A percentile compares a stretch with the other conserved stretches of the same genome.
phyloP scores from a whole-genome alignment of 495 filamentous ascomycete genomes.

The Neurospora sublineolata region DNA sequence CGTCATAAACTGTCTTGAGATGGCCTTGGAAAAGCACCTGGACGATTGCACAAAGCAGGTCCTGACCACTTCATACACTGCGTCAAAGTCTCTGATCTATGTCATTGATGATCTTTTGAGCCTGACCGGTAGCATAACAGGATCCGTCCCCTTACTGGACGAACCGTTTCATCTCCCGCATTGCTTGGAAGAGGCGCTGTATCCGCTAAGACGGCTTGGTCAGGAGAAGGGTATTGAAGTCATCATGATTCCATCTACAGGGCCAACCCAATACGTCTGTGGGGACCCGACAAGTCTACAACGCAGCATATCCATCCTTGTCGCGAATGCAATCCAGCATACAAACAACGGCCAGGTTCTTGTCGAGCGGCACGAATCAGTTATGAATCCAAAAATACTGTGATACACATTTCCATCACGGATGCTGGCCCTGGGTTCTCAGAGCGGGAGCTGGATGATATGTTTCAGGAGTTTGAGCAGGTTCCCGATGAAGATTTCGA shows the following conservation, averaged over 20 bases:
- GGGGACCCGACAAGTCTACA: conserved; percentile 62
- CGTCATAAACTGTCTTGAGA: conserved; percentile 82
- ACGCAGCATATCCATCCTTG: conserved; percentile 62
- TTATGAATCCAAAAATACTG: conserved; percentile 26
- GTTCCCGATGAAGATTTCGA: conserved; percentile 50
- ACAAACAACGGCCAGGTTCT: conserved; percentile 50
- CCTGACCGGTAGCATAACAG: conserved; percentile 68
- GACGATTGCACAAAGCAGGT: conserved; percentile 67
- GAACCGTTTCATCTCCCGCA: conserved; percentile 55
- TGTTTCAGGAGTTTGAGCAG: conserved; percentile 74
- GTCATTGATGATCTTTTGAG: conserved; percentile 83
- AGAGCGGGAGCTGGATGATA: conserved; percentile 48
- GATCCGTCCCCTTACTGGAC: conserved; percentile 56
- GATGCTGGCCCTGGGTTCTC: conserved; percentile 67
- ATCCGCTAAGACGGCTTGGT: conserved; percentile 53
- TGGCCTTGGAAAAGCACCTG: conserved; percentile 64
- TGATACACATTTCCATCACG: conserved; percentile 53
- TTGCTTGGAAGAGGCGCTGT: conserved; percentile 56
- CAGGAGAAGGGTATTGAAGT: conserved; percentile 57
- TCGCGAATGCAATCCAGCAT: conserved; percentile 66
- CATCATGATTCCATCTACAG: conserved; percentile 43
- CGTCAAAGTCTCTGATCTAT: conserved; percentile 84
- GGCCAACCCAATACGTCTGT: conserved; percentile 48
- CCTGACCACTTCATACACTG: conserved; percentile 65
- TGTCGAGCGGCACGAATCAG: conserved; percentile 46